Conservation (phyloP, 805 yeast species). For the Nakazawaea wickerhamii region DNA sequence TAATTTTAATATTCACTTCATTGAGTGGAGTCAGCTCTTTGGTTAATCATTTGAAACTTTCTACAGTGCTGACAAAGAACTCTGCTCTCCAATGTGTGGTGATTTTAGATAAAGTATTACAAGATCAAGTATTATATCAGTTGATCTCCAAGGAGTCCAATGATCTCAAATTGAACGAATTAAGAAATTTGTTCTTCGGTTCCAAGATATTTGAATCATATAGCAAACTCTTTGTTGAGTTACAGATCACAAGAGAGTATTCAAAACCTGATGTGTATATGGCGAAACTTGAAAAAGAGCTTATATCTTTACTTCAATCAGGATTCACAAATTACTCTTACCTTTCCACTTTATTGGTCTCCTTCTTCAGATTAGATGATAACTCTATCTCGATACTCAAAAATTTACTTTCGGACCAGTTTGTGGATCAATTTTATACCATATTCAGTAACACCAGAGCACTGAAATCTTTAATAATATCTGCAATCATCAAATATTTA, state of each 20-base stretch:
- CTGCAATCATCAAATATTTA: slow-evolving; percentile 2
- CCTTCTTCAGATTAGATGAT: slow-evolving; percentile 4
- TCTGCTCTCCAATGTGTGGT: neutral
- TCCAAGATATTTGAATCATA: slow-evolving; percentile 9
- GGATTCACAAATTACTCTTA: neutral
- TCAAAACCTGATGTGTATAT: neutral
- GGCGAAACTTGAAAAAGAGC: neutral
- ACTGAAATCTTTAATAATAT: neutral
- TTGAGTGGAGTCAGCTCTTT: slow-evolving; percentile 5
- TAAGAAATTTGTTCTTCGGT: slow-evolving; percentile 10
- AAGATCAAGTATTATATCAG: neutral
- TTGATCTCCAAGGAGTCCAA: slow-evolving; percentile 1
- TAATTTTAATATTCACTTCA: slow-evolving; percentile 1
- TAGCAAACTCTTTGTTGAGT: neutral
- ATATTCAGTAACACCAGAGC: neutral
- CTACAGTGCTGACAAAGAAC: neutral
- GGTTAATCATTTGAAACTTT: neutral
- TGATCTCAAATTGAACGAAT: slow-evolving; percentile 4
- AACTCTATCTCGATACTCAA: neutral
- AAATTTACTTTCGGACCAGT: neutral
- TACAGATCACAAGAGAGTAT: neutral
- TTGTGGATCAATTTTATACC: neutral
- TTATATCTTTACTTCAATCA: neutral
- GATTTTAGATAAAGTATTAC: neutral
- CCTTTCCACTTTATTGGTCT: neutral